These are phyloP conservation scores for Penicillium sp. DNA, from an alignment of 2,329 filamentous ascomycete species.

Conservation along the genomic window DNA sequence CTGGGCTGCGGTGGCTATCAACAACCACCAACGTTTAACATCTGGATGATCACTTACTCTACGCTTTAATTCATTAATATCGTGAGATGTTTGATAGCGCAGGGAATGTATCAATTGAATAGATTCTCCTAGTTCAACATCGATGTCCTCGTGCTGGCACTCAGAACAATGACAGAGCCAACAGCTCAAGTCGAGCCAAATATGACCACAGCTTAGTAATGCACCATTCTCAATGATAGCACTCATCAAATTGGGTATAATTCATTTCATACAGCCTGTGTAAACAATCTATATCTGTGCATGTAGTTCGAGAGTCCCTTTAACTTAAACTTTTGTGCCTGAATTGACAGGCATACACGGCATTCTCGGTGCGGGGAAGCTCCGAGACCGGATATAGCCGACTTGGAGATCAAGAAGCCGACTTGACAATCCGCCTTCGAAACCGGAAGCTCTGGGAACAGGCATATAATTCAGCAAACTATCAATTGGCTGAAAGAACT, in stretches of 20 bases:
- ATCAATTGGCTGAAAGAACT: not conserved
- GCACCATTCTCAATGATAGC: not conserved
- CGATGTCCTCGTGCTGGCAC: not conserved
- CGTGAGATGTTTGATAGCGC: no score
- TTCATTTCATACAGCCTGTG: not conserved
- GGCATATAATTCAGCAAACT: not conserved
- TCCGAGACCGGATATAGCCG: constrained; percentile 22
- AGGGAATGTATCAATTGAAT: no score
- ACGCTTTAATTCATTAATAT: no score
- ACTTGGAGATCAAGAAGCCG: not conserved
- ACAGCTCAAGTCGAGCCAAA: not conserved
- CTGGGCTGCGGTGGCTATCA: not conserved
- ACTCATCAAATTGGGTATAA: not conserved
- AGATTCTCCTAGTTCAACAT: no score
- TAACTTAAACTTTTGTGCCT: not conserved
- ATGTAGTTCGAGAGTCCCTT: not conserved
- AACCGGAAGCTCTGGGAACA: not conserved
- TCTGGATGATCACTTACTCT: no score
- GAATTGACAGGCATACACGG: not conserved
- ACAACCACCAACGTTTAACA: not conserved
- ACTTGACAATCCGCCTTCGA: not conserved
- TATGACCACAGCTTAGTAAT: not conserved
- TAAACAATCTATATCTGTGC: not conserved
- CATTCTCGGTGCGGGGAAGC: constrained; percentile 13
- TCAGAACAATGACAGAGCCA: not conserved